Percentiles rank a stretch among this genome's conserved stretches.
phyloP scores from a whole-genome alignment of 768 basidiomycete species.

The Hemileccinum rubropunctum region DNA sequence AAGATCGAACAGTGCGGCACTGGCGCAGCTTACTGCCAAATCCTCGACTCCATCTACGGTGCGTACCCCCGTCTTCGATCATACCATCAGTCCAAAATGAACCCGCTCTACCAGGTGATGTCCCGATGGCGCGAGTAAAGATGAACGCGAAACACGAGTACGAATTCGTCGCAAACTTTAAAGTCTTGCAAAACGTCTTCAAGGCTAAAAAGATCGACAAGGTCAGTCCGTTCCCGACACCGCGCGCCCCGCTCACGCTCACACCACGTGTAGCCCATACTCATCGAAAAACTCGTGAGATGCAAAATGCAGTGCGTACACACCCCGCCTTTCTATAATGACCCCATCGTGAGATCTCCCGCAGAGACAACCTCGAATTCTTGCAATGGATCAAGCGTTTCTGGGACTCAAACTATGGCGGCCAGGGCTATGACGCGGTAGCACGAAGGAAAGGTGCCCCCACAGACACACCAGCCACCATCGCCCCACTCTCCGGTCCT shows the following conservation, averaged over 20 bases:
- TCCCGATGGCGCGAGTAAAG: constrained; percentile 91
- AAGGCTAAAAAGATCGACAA: constrained; percentile 93
- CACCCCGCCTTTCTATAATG: background rate
- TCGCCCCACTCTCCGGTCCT: constrained; percentile 57
- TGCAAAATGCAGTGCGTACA: constrained; percentile 96
- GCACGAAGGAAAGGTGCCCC: constrained; percentile 76
- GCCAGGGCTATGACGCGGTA: constrained; percentile 83
- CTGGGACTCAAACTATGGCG: constrained; percentile 92
- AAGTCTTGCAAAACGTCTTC: constrained; percentile 91
- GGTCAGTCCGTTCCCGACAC: constrained; percentile 40
- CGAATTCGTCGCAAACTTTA: constrained; percentile 94
- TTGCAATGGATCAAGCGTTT: constrained; percentile 95
- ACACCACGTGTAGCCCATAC: constrained; percentile 67
- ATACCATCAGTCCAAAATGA: constrained; percentile 8
- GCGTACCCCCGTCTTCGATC: constrained; percentile 30
- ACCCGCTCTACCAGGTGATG: constrained; percentile 61
- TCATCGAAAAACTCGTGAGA: constrained; percentile 89
- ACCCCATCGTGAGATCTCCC: constrained; percentile 12
- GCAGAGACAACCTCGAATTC: constrained; percentile 96
- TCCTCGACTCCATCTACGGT: constrained; percentile 95
- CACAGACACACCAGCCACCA: constrained; percentile 74
- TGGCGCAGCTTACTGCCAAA: constrained; percentile 92
- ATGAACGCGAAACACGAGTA: constrained; percentile 96
- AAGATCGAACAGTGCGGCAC: constrained; percentile 92
- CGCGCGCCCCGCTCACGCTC: background rate